phyloP scores from a whole-genome alignment of 1,139 yeast genomes.

The Ashbya aceris region DNA sequence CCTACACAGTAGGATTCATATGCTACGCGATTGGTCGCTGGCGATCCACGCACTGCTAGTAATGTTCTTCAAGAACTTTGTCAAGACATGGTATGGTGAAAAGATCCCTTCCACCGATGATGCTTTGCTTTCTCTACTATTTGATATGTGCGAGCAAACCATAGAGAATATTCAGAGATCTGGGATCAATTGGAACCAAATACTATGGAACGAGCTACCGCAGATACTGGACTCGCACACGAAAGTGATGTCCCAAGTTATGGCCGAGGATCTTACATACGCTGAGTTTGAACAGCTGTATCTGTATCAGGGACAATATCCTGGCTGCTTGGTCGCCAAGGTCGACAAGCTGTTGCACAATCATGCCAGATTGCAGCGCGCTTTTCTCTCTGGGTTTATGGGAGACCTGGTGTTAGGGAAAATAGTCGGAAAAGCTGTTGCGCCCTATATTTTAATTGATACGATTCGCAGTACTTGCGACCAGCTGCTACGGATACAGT shows the following conservation, averaged over 20 bases:
- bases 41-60: slow-evolving; percentile 20
- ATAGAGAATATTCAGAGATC: slow-evolving; percentile 7
- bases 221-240: slow-evolving; percentile 18
- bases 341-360: slow-evolving; percentile 7
- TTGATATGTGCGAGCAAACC: slow-evolving; percentile 12
- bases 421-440: slow-evolving; percentile 17
- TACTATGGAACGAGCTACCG: slow-evolving; percentile 23
- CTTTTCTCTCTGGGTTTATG: slow-evolving; percentile 12
- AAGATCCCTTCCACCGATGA: slow-evolving; percentile 22
- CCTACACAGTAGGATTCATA: slow-evolving; percentile 11
- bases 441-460: slow-evolving; percentile 21
- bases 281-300: slow-evolving; percentile 12
- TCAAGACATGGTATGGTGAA: slow-evolving; percentile 25
- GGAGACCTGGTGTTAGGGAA: slow-evolving; percentile 19
- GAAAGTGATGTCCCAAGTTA: slow-evolving; percentile 9
- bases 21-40: slow-evolving; percentile 12
- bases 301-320: slow-evolving; percentile 12
- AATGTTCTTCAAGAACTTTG: slow-evolving; percentile 21
- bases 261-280: slow-evolving; percentile 6
- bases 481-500: slow-evolving; percentile 2
- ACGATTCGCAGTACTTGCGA: slow-evolving; percentile 13
- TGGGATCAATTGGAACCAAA: slow-evolving; percentile 10
- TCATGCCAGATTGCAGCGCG: slow-evolving; percentile 7
- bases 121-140: slow-evolving; percentile 16
- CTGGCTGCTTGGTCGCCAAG: slow-evolving; percentile 11